Conservation (phyloP, 176 grass and related monocot species). For the Echinochloa phyllopogon region DNA sequence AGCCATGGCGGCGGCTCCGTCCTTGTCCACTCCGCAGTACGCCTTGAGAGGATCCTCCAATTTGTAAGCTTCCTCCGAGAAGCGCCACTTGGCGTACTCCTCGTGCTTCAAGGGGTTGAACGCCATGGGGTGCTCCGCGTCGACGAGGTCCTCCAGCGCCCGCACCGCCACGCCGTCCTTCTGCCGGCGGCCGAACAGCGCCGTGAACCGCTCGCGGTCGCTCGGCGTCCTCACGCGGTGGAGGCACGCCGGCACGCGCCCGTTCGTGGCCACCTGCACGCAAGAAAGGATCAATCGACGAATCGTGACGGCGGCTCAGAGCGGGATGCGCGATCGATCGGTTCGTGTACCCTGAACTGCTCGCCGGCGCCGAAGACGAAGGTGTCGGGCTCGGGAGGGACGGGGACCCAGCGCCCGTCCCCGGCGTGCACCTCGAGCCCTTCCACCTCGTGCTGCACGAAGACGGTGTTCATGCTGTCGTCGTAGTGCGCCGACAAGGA, state of each 20-base stretch:
- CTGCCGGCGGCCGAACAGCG: background rate
- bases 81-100: conserved; percentile 20
- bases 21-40: conserved; percentile 20
- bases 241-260: conserved; percentile 36
- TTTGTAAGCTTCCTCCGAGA: conserved; percentile 10
- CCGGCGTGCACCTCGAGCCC: conserved; percentile 42
- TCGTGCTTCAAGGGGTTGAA: conserved; percentile 33
- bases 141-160: conserved; percentile 34
- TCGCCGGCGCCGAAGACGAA: conserved; percentile 28
- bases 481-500: conserved; percentile 24
- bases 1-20: background rate
- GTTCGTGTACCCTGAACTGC: background rate
- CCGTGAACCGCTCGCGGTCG: conserved; percentile 43
- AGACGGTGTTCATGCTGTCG: background rate
- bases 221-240: conserved; percentile 46
- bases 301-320: background rate
- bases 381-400: conserved; percentile 19
- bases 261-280: conserved; percentile 42
- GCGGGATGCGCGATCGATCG: background rate
- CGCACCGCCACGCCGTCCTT: background rate
- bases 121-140: conserved; percentile 1
- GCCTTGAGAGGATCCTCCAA: background rate
- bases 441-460: conserved; percentile 53
- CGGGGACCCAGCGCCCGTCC: conserved; percentile 35
- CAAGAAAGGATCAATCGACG: background rate